A percentile compares a stretch with the other conserved stretches of the same genome.
Evolutionary conservation across 352 stramenopile genomes (phyloP).

Genomic region (Phytophthora cactorum): DNA sequence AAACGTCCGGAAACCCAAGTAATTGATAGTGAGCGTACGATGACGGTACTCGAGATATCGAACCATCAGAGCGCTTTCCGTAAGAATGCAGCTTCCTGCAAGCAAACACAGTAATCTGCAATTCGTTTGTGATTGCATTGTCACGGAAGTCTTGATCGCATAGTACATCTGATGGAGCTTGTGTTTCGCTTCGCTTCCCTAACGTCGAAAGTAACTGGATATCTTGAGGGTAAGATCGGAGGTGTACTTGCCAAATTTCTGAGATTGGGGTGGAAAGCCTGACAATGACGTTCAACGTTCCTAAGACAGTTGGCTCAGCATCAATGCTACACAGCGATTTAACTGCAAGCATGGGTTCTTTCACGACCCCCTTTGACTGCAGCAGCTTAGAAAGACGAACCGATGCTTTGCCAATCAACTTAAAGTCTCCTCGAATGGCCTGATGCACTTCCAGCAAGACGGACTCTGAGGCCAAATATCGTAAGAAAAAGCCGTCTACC

Average conservation of each 20-base stretch:
- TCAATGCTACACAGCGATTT: slow-evolving; percentile 42
- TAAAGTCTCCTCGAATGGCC: slow-evolving; percentile 87
- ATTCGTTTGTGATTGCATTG: slow-evolving; percentile 53
- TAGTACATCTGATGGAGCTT: slow-evolving; percentile 17
- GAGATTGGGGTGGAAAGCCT: slow-evolving; percentile 89
- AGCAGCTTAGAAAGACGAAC: slow-evolving; percentile 81
- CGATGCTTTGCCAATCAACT: slow-evolving; percentile 73
- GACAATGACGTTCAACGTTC: slow-evolving; percentile 83
- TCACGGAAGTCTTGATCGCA: slow-evolving; percentile 29
- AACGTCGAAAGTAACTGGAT: slow-evolving; percentile 51
- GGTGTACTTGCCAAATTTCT: slow-evolving; percentile 91
- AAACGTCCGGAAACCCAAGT: slow-evolving; percentile 87
- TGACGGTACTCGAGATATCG: slow-evolving; percentile 52
- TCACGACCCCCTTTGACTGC: slow-evolving; percentile 77
- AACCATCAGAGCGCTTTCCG: slow-evolving; percentile 41
- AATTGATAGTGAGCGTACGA: slow-evolving; percentile 93
- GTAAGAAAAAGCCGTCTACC: slow-evolving; percentile 93
- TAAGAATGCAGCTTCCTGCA: slow-evolving; percentile 64
- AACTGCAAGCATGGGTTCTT: slow-evolving; percentile 55
- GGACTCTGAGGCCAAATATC: slow-evolving; percentile 89
- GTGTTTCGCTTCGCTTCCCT: slow-evolving; percentile 8
- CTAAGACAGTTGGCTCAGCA: slow-evolving; percentile 43
- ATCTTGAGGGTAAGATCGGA: slow-evolving; percentile 90
- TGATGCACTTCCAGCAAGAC: slow-evolving; percentile 92
- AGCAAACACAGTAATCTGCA: slow-evolving; percentile 73